These are phyloP conservation scores for Leishmania aethiopica DNA, from an alignment of 208 protist species.

Conservation along the genomic window DNA sequence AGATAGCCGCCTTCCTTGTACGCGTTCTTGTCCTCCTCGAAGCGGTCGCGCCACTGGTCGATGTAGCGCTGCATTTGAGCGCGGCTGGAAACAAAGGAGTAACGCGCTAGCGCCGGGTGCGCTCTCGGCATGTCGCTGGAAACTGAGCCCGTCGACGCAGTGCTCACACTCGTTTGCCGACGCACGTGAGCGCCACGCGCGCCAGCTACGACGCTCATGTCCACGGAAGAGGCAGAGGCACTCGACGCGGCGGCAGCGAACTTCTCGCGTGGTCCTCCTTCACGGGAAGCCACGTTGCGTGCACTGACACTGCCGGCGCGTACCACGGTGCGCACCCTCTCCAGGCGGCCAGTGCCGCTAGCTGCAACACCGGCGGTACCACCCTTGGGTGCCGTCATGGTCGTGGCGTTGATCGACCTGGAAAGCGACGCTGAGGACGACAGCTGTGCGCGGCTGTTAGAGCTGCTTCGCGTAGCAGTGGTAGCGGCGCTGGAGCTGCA, in stretches of 20 bases:
- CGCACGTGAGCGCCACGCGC: background rate
- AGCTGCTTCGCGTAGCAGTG: slow-evolving; percentile 28
- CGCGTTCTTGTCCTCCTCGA: slow-evolving; percentile 58
- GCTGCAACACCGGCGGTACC: background rate
- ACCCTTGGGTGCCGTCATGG: background rate
- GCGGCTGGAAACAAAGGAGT: slow-evolving; percentile 25
- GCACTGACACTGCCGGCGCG: background rate
- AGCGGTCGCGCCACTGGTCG: slow-evolving; percentile 56
- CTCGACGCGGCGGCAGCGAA: background rate
- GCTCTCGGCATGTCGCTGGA: background rate
- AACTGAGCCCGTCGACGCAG: background rate
- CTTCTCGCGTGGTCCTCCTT: background rate
- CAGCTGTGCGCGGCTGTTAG: slow-evolving; percentile 12
- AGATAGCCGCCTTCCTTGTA: slow-evolving; percentile 85
- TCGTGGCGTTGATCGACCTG: background rate
- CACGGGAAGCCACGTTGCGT: background rate
- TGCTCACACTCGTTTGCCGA: background rate
- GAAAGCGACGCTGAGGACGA: slow-evolving; percentile 1
- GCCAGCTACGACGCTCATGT: background rate
- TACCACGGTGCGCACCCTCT: background rate
- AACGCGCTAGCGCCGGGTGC: slow-evolving; percentile 1
- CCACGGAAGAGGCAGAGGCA: slow-evolving; percentile 11
- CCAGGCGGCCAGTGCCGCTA: background rate
- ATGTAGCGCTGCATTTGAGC: slow-evolving; percentile 48
- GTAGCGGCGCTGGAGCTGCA: slow-evolving; percentile 21